phyloP scores from a whole-genome alignment of 2,329 filamentous ascomycete species.

The Neopestalotiopsis sp. region DNA sequence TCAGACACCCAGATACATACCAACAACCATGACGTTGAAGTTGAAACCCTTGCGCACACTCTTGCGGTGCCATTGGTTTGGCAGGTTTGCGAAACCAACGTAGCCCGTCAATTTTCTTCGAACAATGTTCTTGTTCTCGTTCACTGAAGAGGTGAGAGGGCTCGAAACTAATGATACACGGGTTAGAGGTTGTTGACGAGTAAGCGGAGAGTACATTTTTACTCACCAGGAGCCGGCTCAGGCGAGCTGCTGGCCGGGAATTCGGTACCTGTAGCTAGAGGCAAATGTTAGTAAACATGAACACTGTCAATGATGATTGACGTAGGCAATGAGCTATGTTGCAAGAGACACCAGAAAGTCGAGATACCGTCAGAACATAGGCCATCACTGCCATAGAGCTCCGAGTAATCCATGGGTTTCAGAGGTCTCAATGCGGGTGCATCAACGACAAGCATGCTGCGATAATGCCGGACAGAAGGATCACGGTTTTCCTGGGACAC shows the following conservation, averaged over 20 bases:
- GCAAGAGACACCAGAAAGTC: conserved; percentile 28
- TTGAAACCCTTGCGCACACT: conserved; percentile 99
- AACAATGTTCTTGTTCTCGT: conserved; percentile 91
- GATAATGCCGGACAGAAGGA: conserved; percentile 43
- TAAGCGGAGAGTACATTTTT: conserved; percentile 31
- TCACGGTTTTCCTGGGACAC: conserved; percentile 44
- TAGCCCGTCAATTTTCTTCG: conserved; percentile 98
- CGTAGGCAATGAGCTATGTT: conserved; percentile 25
- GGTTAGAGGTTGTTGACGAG: not conserved
- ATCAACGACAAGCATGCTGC: conserved; percentile 61
- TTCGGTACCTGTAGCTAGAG: conserved; percentile 39
- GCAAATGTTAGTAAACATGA: conserved; percentile 41
- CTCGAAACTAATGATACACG: conserved; percentile 32
- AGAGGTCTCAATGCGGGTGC: conserved; percentile 50
- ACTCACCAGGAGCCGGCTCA: conserved; percentile 50
- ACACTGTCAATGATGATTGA: conserved; percentile 1
- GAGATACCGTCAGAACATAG: conserved; percentile 26
- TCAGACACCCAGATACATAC: conserved; percentile 57
- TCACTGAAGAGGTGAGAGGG: conserved; percentile 52
- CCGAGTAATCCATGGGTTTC: conserved; percentile 51
- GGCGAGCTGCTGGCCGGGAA: conserved; percentile 31
- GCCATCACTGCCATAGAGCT: conserved; percentile 43
- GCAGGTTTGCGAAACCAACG: conserved; percentile 97
- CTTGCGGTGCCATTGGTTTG: conserved; percentile 99
- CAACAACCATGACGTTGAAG: conserved; percentile 99